Evolutionary conservation across 2,329 filamentous ascomycete genomes (phyloP), one percentile per base, ranked within the genome.

Genomic region (Lasiodiplodia citricola): DNA sequence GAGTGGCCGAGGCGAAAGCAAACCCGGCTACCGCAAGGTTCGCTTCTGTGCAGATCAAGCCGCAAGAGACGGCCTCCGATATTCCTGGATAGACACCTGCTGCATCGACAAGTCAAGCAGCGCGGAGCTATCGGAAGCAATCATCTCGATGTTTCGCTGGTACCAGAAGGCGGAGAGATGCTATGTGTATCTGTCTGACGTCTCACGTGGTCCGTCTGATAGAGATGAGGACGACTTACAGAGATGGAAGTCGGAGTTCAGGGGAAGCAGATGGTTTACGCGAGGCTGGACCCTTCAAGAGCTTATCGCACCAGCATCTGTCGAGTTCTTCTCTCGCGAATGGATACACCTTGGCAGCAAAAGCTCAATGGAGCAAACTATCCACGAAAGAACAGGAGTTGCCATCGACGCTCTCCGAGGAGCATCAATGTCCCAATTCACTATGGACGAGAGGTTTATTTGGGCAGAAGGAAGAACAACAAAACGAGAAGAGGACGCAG

Each of bases 41-140:
- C 18, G 21, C 23, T 38, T 35, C 11, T 47, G 35, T 52, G 21
- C 4, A 16, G 16, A 55, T 25, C 44, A 44, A 35, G 67, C 67
- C 1, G 41, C 4, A 21, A 28, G 11, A 37, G 51, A 44, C 31
- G 47, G 47, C 6, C 25, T 52, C 11, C 16, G 23, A 37, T 23
- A 63, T n/a, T 31, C 21, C 3, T 76, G 75, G 75, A 71, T 75
- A 6, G 75, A 76, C 41, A 72, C 71, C 14, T 71, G 69, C 52
- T 73, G 71, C 52, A 71, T 71, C 41, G 69, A 70, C 55, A 72
- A 72, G 55, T 57, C 28, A 16, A 72, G 65, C 54, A 71, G 65
- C 44, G 56, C 68, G 2, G 71, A 72, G 47, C 66, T 72, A 16
- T 58, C 68, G 16, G 70, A 72, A 62, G 63, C 70, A 14, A 72